A percentile compares a stretch with the other conserved stretches of the same genome.
These are phyloP conservation scores for Triticum timopheevii DNA, from an alignment of 176 grass and related monocot genomes.

Conservation along the genomic window DNA sequence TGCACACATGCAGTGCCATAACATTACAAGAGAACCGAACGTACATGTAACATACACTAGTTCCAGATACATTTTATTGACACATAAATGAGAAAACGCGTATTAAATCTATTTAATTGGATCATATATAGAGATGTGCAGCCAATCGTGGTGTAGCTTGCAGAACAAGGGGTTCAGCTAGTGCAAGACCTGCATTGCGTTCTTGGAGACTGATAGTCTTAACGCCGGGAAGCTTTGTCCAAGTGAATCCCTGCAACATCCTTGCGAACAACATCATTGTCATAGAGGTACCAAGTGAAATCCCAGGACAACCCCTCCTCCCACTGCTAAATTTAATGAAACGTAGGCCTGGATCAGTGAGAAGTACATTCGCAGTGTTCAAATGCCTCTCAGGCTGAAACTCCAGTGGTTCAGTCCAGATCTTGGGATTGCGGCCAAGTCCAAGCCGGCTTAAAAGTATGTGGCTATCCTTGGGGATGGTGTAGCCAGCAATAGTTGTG, in stretches of 20 bases:
- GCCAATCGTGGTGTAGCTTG: neutral
- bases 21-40: no score
- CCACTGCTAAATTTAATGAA: constrained; percentile 43
- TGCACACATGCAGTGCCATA: no score
- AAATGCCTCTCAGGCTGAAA: neutral
- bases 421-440: neutral
- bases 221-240: neutral
- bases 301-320: constrained; percentile 27
- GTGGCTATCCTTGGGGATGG: neutral
- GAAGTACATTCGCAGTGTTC: constrained; percentile 4
- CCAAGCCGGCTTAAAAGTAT: neutral
- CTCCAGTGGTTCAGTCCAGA: neutral
- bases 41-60: no score
- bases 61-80: neutral
- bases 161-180: neutral
- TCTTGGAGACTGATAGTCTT: neutral
- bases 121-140: neutral
- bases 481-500: neutral
- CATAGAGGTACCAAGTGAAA: neutral
- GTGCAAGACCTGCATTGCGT: neutral
- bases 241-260: constrained; percentile 45
- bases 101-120: neutral
- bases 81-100: neutral
- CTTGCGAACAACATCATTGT: constrained; percentile 35
- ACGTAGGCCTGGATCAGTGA: constrained; percentile 28